These are phyloP conservation scores for Phytophthora litchii DNA, from an alignment of 352 stramenopile species.

Conservation along the genomic window DNA sequence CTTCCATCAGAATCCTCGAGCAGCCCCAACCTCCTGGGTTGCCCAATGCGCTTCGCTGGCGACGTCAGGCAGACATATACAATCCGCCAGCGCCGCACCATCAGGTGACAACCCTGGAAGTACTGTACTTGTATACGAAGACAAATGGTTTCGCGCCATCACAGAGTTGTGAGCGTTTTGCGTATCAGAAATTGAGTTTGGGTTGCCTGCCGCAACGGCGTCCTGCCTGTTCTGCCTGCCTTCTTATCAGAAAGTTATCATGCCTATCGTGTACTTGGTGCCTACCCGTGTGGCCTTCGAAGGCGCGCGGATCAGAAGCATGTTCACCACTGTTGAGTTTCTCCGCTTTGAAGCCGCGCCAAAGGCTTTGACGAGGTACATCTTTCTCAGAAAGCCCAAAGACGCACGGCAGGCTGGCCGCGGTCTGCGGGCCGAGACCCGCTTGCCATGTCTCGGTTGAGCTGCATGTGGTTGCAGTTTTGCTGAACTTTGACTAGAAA, in stretches of 20 bases:
- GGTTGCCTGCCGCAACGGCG: neutral
- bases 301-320: too few relatives aligned
- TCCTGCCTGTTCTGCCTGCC: conserved; percentile 8
- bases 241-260: conserved; percentile 11
- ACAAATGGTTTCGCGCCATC: conserved; percentile 29
- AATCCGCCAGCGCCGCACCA: conserved; percentile 1
- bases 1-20: neutral
- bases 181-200: conserved; percentile 12
- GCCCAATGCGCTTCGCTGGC: neutral
- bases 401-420: neutral
- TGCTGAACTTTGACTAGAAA: conserved; percentile 1
- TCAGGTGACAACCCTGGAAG: conserved; percentile 1
- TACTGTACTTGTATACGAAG: conserved; percentile 7
- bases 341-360: conserved; percentile 1
- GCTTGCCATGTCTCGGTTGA: conserved; percentile 28
- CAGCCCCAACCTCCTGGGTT: conserved; percentile 5
- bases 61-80: conserved; percentile 3
- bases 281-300: neutral
- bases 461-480: conserved; percentile 14
- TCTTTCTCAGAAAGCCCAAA: too few relatives aligned
- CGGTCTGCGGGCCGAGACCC: conserved; percentile 5
- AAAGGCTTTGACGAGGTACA: neutral
- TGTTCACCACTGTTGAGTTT: too few relatives aligned
- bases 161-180: conserved; percentile 14
- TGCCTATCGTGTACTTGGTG: conserved; percentile 7